These are phyloP conservation scores for Ascocoryne sarcoides DNA, from an alignment of 2,329 filamentous ascomycete genomes.

Conservation along the genomic window DNA sequence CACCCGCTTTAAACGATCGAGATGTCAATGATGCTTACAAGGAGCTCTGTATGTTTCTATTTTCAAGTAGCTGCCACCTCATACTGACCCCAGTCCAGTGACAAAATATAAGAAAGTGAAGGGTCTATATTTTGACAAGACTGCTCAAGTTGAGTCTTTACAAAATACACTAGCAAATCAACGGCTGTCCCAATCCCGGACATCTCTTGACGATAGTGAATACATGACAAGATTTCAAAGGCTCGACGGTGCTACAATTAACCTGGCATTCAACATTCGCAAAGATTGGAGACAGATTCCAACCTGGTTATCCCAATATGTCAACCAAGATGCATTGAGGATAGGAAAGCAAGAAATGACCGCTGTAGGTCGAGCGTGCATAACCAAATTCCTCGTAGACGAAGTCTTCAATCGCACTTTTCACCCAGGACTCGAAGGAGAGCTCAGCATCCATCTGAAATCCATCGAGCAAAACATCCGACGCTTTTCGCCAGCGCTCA, in stretches of 20 bases:
- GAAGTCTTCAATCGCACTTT: conserved; percentile 89
- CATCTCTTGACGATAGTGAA: conserved; percentile 89
- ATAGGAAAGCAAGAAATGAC: conserved; percentile 98
- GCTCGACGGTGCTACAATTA: conserved; percentile 87
- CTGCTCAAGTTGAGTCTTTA: conserved; percentile 80
- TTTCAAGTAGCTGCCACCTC: not conserved
- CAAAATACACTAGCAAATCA: conserved; percentile 98
- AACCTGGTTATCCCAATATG: conserved; percentile 66
- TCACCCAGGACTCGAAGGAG: conserved; percentile 75
- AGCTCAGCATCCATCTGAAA: conserved; percentile 72
- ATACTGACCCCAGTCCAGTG: conserved; percentile 43
- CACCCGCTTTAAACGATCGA: conserved; percentile 27
- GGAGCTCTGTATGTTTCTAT: conserved; percentile 32
- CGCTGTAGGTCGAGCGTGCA: conserved; percentile 79
- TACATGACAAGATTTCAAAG: conserved; percentile 84
- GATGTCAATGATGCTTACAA: conserved; percentile 32
- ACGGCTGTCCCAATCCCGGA: conserved; percentile 86
- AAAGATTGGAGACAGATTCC: conserved; percentile 87
- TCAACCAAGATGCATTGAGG: conserved; percentile 76
- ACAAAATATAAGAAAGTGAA: conserved; percentile 98
- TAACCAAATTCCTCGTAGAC: conserved; percentile 83
- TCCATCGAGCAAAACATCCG: conserved; percentile 82
- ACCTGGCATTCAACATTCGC: conserved; percentile 89
- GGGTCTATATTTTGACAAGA: conserved; percentile 91
- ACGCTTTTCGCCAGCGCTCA: conserved; percentile 61